phyloP scores from a whole-genome alignment of 2,329 filamentous ascomycete genomes.

The Metarhizium rileyi region DNA sequence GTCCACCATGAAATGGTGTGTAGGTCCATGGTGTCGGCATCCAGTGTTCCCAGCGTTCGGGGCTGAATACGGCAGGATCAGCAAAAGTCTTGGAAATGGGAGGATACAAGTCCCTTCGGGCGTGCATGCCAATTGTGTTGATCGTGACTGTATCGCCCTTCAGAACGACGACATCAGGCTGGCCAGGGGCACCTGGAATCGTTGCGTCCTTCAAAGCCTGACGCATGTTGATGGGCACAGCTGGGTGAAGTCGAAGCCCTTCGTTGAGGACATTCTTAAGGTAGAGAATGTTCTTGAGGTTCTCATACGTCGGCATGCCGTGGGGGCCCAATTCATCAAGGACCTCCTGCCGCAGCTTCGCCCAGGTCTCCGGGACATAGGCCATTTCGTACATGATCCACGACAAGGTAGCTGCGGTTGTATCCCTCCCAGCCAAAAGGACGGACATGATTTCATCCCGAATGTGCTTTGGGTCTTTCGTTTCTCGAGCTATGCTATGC shows the following conservation, averaged over 20 bases:
- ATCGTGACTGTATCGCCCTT: conserved; percentile 38
- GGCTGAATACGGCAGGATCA: conserved; percentile 31
- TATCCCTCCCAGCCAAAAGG: conserved; percentile 77
- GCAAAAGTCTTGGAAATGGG: conserved; percentile 25
- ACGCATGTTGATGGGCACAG: conserved; percentile 70
- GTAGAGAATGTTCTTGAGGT: conserved; percentile 83
- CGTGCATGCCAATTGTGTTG: conserved; percentile 42
- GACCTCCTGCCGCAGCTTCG: conserved; percentile 65
- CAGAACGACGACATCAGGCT: conserved; percentile 31
- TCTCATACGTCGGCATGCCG: conserved; percentile 59
- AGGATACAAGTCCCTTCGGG: conserved; percentile 37
- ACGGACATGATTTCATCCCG: conserved; percentile 70
- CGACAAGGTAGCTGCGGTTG: conserved; percentile 70
- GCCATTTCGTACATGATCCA: conserved; percentile 78
- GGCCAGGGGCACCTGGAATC: conserved; percentile 13
- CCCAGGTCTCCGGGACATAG: conserved; percentile 54
- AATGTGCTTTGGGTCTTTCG: conserved; percentile 50
- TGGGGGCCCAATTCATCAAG: conserved; percentile 52
- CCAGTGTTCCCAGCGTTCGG: conserved; percentile 43
- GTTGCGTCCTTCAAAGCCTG: conserved; percentile 10
- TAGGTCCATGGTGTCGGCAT: conserved; percentile 42
- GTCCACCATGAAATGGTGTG: conserved; percentile 42
- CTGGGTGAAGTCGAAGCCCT: conserved; percentile 65
- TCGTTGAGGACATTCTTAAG: conserved; percentile 66
- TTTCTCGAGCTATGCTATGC: conserved; percentile 64